Percentiles rank a stretch among this genome's conserved stretches.
phyloP scores from a whole-genome alignment of 2,329 filamentous ascomycete genomes.

The Madurella mycetomatis region DNA sequence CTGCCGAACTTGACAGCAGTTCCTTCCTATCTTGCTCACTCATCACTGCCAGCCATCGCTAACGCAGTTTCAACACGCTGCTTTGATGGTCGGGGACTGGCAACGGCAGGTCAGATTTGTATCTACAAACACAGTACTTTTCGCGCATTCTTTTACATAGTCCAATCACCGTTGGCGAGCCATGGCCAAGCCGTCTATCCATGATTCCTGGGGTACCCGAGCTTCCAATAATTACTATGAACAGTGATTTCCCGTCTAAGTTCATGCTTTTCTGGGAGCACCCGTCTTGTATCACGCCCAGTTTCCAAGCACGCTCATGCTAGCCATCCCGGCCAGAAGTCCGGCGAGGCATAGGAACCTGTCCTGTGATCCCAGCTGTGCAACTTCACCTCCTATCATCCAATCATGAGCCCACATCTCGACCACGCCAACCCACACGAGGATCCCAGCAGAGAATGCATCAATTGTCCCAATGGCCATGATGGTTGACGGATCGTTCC shows the following conservation, averaged over 20 bases:
- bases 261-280: too few species aligned
- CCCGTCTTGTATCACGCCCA: constrained; percentile 49
- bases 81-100: not conserved
- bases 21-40: not conserved
- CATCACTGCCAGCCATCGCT: not conserved
- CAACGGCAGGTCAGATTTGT: not conserved
- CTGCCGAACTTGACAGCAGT: not conserved
- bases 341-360: constrained; percentile 48
- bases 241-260: too few species aligned
- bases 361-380: constrained; percentile 44
- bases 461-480: constrained; percentile 70
- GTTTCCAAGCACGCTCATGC: constrained; percentile 71
- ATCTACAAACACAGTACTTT: not conserved
- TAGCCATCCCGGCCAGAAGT: constrained; percentile 56
- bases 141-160: not conserved
- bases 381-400: constrained; percentile 57
- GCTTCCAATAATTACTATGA: too few species aligned
- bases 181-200: not conserved
- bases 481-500: constrained; percentile 63
- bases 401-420: constrained; percentile 78
- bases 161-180: not conserved
- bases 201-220: not conserved
- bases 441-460: constrained; percentile 68
- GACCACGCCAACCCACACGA: constrained; percentile 72
- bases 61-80: not conserved